Percentiles rank a stretch among this genome's conserved stretches.
phyloP scores from a whole-genome alignment of 2,329 filamentous ascomycete genomes.

The Sporothrix pallida region DNA sequence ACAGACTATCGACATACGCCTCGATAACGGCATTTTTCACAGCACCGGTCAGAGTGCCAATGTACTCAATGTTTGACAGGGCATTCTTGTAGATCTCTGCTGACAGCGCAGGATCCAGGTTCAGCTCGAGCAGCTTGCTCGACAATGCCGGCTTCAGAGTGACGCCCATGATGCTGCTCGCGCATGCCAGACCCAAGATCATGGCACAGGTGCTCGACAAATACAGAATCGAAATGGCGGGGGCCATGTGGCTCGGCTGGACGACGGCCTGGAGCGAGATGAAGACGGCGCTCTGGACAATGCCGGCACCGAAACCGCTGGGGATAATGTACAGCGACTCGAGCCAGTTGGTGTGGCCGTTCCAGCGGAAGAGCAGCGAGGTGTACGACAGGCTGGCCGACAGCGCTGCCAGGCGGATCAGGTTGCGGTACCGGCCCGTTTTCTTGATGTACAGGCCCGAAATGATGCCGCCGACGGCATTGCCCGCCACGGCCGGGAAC shows the following conservation, averaged over 20 bases:
- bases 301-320: conserved; percentile 51
- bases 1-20: conserved; percentile 38
- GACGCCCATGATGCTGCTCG: conserved; percentile 47
- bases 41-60: conserved; percentile 30
- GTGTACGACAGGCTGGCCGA: conserved; percentile 58
- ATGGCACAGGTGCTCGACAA: conserved; percentile 47
- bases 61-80: conserved; percentile 37
- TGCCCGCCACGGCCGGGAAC: conserved; percentile 70
- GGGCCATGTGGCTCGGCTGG: conserved; percentile 47
- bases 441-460: conserved; percentile 63
- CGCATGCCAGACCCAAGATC: conserved; percentile 49
- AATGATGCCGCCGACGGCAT: conserved; percentile 66
- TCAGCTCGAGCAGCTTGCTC: conserved; percentile 39
- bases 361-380: conserved; percentile 63
- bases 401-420: conserved; percentile 58
- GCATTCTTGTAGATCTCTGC: conserved; percentile 37
- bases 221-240: conserved; percentile 51
- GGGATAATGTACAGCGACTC: conserved; percentile 67
- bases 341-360: conserved; percentile 60
- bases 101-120: conserved; percentile 37
- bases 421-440: conserved; percentile 65
- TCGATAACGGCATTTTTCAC: conserved; percentile 36
- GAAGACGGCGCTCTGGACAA: conserved; percentile 51
- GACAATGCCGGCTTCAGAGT: conserved; percentile 39
- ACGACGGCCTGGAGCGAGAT: conserved; percentile 52